These are phyloP conservation scores for Botrytis byssoidea DNA, from an alignment of 2,329 filamentous ascomycete species.

Conservation along the genomic window DNA sequence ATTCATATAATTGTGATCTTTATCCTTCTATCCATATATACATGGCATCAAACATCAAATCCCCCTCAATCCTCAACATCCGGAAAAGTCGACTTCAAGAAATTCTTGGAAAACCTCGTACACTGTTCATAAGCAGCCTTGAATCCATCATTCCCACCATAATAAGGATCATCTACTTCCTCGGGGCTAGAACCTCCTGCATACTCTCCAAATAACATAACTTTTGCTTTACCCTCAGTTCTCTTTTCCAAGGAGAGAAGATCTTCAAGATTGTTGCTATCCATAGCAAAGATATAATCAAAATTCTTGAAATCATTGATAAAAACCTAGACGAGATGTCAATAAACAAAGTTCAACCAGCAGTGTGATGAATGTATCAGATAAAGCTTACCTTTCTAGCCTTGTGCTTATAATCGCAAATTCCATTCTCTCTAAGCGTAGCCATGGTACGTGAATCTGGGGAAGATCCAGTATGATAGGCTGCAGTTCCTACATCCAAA, in stretches of 20 bases:
- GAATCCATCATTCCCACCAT: slow-evolving; percentile 81
- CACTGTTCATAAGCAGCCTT: slow-evolving; percentile 84
- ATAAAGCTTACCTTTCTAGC: slow-evolving; percentile 64
- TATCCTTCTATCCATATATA: not conserved
- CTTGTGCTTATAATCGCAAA: slow-evolving; percentile 72
- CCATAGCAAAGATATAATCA: slow-evolving; percentile 96
- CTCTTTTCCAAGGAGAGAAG: slow-evolving; percentile 58
- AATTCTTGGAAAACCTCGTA: slow-evolving; percentile 68
- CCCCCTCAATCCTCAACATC: slow-evolving; percentile 30
- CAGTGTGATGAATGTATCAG: not conserved
- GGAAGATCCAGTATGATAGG: slow-evolving; percentile 74
- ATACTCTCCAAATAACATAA: slow-evolving; percentile 82
- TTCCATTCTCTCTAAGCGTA: slow-evolving; percentile 71
- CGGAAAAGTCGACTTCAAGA: slow-evolving; percentile 35
- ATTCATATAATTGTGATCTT: slow-evolving; percentile 13
- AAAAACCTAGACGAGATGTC: slow-evolving; percentile 45
- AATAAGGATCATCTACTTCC: slow-evolving; percentile 86
- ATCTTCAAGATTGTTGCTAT: slow-evolving; percentile 74
- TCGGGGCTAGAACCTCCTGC: slow-evolving; percentile 58
- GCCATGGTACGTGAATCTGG: slow-evolving; percentile 83
- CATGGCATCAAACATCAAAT: not conserved
- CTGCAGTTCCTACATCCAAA: slow-evolving; percentile 48
- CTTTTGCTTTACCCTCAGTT: slow-evolving; percentile 58
- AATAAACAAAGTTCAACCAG: slow-evolving; percentile 7
- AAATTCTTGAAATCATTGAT: slow-evolving; percentile 76